Evolutionary conservation across 495 filamentous ascomycete genomes (phyloP).

Genomic region (Xylona heveae): DNA sequence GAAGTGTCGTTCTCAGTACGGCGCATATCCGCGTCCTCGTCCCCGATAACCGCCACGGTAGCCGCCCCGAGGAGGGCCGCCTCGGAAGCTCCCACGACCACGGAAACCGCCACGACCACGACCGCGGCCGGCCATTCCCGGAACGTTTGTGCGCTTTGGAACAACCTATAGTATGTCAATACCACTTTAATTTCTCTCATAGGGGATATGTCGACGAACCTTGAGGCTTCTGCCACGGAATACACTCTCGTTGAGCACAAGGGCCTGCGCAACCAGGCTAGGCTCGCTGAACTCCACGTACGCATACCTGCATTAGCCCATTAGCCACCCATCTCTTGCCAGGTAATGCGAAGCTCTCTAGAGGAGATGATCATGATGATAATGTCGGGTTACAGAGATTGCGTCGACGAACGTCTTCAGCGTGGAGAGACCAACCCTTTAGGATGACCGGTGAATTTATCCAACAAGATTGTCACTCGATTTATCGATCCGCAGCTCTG

Average conservation of each 20-base stretch:
- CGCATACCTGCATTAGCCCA: constrained; percentile 51
- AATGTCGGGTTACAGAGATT: constrained; percentile 7
- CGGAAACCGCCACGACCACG: constrained; percentile 38
- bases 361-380: constrained; percentile 4
- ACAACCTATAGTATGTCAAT: constrained; percentile 55
- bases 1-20: constrained; percentile 45
- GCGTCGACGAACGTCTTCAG: too few relatives aligned
- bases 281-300: constrained; percentile 98
- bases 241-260: constrained; percentile 90
- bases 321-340: constrained; percentile 34
- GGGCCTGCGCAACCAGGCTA: constrained; percentile 73
- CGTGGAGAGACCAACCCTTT: constrained; percentile 58
- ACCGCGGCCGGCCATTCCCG: constrained; percentile 56
- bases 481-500: constrained; percentile 96
- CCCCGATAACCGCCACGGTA: constrained; percentile 64
- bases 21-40: constrained; percentile 57
- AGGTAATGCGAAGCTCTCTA: constrained; percentile 20
- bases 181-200: neutral
- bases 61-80: constrained; percentile 33
- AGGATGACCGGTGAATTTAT: constrained; percentile 95
- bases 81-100: constrained; percentile 36
- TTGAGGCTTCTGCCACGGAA: constrained; percentile 91
- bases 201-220: constrained; percentile 25
- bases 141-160: constrained; percentile 92
- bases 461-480: constrained; percentile 88